Base-by-base conservation (phyloP, 163 green algal species). In the Scenedesmus sp. region DNA sequence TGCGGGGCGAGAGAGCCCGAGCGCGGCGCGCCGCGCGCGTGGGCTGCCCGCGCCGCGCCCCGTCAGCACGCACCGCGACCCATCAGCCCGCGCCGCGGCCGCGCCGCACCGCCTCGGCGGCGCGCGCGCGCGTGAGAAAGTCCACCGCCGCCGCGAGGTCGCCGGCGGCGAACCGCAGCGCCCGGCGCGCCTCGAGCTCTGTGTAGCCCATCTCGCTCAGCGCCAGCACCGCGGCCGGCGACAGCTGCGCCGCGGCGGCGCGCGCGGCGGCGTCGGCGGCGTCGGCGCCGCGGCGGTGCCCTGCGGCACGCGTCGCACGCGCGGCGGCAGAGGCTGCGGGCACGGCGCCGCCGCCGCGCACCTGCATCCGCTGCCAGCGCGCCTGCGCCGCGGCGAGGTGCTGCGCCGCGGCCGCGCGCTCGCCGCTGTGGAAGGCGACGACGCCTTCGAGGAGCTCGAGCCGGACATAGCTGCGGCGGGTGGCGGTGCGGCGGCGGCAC, bases 401-500 rank as follows among this genome's bases (percentile, higher is more conserved):
- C 5, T 24, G 10, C n/a, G 53, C 47, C 18, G 85, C 83, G 0
- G 74, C 50, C 0, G 26, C 60, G 20, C 29, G 22, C n/a, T 94
- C 79, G 0, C 81, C 79, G 6, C 29, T 73, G 71, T 93, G 78
- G 42, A 81, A 94, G 0, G 85, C 84, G 22, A 82, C 84, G 34
- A 94, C 75, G 0, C 83, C 90, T 67, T 93, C 87, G 47, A 94
- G 72, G 28, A 89, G 56, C 70, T 94, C 89, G 58, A 94, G 75
- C 2, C 90, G 78, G 31, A 93, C 70, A 48, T 91, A 94, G 26
- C 89, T 94, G 84, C 6, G 6, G 39, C 39, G 39, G 39, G 10
- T 47, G 39, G 39, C 39, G 39, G n/a, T 58, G 29, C 22, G 48
- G 45, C 45, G 44, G 29, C 26, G 60, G 64, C 64, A 74, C 26